Conservation (phyloP, 441 rosid species). For the Arabidopsis lyrata region DNA sequence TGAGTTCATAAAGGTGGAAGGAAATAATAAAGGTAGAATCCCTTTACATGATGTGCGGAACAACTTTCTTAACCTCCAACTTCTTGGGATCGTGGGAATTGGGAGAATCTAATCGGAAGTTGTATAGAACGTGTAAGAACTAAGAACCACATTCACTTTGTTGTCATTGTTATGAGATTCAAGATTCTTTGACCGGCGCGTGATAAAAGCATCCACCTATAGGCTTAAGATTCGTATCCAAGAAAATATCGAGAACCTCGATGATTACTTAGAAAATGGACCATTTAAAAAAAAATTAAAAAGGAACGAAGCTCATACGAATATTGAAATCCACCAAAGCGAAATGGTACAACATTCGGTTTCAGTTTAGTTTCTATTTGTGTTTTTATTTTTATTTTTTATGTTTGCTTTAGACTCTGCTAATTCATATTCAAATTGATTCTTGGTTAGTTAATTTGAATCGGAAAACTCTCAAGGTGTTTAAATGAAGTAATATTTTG, state of each 20-base stretch:
- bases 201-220: slow-evolving; percentile 34
- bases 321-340: slow-evolving; percentile 13
- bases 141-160: slow-evolving; percentile 38
- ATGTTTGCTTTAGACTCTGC: background rate
- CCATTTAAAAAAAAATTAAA: background rate
- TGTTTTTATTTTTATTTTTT: background rate
- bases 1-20: slow-evolving; percentile 26
- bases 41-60: slow-evolving; percentile 36
- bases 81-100: slow-evolving; percentile 40
- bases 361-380: slow-evolving; percentile 9
- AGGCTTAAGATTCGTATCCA: slow-evolving; percentile 25
- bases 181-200: slow-evolving; percentile 40
- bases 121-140: slow-evolving; percentile 35
- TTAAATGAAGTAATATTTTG: background rate
- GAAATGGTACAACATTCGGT: slow-evolving; percentile 16
- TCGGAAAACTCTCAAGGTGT: background rate
- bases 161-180: slow-evolving; percentile 28
- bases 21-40: slow-evolving; percentile 16
- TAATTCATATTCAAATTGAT: background rate
- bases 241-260: slow-evolving; percentile 19
- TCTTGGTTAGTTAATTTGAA: background rate
- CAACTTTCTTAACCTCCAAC: slow-evolving; percentile 42
- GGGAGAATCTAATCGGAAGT: slow-evolving; percentile 37
- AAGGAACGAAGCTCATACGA: slow-evolving; percentile 31
- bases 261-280: slow-evolving; percentile 31